phyloP scores from a whole-genome alignment of 2,329 filamentous ascomycete species.

The Celoporthe dispersa region DNA sequence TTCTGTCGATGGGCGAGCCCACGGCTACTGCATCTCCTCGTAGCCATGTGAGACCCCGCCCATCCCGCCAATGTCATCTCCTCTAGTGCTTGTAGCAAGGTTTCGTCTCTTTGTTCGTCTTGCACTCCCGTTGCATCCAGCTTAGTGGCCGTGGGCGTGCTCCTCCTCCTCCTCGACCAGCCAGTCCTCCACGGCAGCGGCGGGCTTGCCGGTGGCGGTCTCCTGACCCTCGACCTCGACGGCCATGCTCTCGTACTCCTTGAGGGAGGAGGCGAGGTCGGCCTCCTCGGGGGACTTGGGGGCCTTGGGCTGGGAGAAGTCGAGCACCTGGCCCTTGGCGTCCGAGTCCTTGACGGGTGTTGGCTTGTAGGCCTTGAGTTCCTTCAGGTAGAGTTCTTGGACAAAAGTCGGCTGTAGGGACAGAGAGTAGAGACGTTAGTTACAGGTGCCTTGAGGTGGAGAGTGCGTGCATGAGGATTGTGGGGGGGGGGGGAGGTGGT shows the following conservation, averaged over 20 bases:
- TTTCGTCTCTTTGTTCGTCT: background rate
- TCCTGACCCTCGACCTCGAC: constrained; percentile 94
- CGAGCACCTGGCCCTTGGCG: constrained; percentile 87
- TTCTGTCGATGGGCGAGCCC: constrained; percentile 5
- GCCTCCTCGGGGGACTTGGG: constrained; percentile 91
- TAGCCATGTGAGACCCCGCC: background rate
- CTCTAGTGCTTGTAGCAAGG: background rate
- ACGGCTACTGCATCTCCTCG: background rate
- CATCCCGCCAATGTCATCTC: background rate
- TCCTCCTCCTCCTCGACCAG: constrained; percentile 78
- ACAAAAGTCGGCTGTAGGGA: constrained; percentile 85
- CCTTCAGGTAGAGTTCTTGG: constrained; percentile 95
- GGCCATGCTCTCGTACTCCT: constrained; percentile 91
- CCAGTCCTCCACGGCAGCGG: constrained; percentile 70
- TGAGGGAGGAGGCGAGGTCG: constrained; percentile 87
- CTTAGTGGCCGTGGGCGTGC: constrained; percentile 52
- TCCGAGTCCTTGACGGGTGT: constrained; percentile 82
- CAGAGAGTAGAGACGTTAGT: constrained; percentile 34
- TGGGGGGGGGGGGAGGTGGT: background rate
- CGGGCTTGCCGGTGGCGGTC: constrained; percentile 59
- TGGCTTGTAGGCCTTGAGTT: constrained; percentile 94
- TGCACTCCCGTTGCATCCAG: background rate
- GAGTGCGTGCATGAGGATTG: background rate
- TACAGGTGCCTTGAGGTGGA: constrained; percentile 4
- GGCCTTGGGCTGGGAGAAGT: constrained; percentile 78